Evolutionary conservation across 2,329 filamentous ascomycete genomes (phyloP), one percentile per base, ranked within the genome.

Genomic region (Chrysoporthe austroafricana): DNA sequence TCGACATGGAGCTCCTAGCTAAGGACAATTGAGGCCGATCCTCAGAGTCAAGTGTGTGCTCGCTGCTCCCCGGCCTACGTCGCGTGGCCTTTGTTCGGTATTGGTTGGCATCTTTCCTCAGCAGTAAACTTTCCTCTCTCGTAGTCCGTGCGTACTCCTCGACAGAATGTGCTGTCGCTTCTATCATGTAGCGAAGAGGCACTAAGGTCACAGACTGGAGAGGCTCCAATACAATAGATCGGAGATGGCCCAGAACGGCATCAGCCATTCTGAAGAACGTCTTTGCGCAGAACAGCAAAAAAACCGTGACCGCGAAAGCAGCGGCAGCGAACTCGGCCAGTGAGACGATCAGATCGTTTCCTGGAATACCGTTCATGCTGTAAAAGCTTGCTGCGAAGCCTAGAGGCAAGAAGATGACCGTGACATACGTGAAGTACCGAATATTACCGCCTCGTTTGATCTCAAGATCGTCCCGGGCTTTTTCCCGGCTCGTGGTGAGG

Each of bases 381-480:
- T 76, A 77, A 3, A 78, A 68, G 42, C 73, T 74, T 2, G 74
- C 68, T 1, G 74, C 74, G 36, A 79, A 76, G 8, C 76, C 74
- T 0, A 76, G 68, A 0, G 77, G 77, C 2, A 79, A 68, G 68
- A 79, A 79, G 32, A 79, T 72, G 4, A 76, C 74, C 0, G 77
- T 79, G 4, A 77, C 74, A 61, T 77, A 77, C 0, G 77, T 79
- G 64, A 79, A 78, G 52, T 74, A 71, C 0, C 72, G 73, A 57
- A 78, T 73, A 58, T 78, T 74, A 56, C 77, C 72, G 0, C 73
- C 72, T 1, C 69, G 62, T 13, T 65, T 58, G 16, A 71, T 48
- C 11, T 67, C 58, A 3, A 71, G 60, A 18, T 72, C 70, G 13
- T 70, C 50, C 3, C 71, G 66, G 2, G 65, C 61, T 5, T 70